Evolutionary conservation across 306 rosid species (phyloP), one percentile per base, ranked within the genome.

Genomic region (Hippophae rhamnoides): DNA sequence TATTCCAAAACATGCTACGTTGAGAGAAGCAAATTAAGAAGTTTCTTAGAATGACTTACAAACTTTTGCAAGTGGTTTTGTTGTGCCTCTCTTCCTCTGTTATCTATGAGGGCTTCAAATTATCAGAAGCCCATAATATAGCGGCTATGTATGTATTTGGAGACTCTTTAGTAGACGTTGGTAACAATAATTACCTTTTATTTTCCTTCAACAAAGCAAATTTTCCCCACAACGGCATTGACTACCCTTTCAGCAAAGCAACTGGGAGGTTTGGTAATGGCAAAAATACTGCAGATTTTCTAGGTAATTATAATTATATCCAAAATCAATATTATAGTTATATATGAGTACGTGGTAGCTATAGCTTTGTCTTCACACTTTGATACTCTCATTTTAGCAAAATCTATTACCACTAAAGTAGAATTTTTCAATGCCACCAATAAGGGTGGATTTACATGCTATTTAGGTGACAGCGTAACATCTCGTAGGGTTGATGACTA

Each of bases 251-350:
- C 56, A 72, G 55, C 31, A 69, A 47, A 44, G 81, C 85, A 6
- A 61, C 65, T 8, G 89, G 89, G 7, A 78, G 89, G 61, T 86
- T 82, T 60, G 62, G 71, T 14, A 86, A 86, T 65, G 94, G 89
- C 71, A 80, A 78, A 63, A 86, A 86, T 69, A 72, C 86, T 69
- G 83, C 86, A 10, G 94, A 86, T 67, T 70, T 75, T 54, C 54
- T 82, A 25, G 86, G 94, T 82, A 52, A 31, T 31, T 31, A 31
- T 31, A 31, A 2, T 31, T 31, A 31, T 0, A 31, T 2, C 38
- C 38, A 31, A 50, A 48, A 13, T 49, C 23, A 5, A 6, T 10
- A 5, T 13, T n/a, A n/a, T n/a, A n/a, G n/a, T n/a, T n/a, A n/a
- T n/a, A n/a, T n/a, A n/a, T n/a, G n/a, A n/a, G n/a, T n/a, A n/a